phyloP scores from a whole-genome alignment of 768 basidiomycete genomes.

The Pulveroboletus sp. region DNA sequence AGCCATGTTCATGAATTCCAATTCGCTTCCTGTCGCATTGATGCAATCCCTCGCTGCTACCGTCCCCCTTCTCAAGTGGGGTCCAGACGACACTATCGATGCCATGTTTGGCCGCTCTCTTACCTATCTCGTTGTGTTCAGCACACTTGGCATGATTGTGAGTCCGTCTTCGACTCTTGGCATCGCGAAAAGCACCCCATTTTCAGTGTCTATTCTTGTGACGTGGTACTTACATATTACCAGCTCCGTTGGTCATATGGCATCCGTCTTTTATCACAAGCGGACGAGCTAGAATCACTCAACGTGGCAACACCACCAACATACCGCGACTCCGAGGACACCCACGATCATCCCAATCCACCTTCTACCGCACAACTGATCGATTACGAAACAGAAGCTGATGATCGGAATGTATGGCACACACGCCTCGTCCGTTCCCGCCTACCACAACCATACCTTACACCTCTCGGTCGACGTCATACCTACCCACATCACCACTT shows the following conservation, averaged over 20 bases:
- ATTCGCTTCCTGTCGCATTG: conserved; percentile 91
- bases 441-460: not conserved
- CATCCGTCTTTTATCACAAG: conserved; percentile 73
- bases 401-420: not conserved
- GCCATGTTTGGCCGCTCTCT: conserved; percentile 91
- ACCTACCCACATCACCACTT: not conserved
- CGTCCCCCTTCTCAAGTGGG: conserved; percentile 83
- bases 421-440: conserved; percentile 1
- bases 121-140: conserved; percentile 88
- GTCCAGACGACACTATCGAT: conserved; percentile 71
- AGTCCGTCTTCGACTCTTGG: conserved; percentile 28
- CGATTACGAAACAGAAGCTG: conserved; percentile 6
- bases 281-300: conserved; percentile 8
- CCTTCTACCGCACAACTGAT: conserved; percentile 4
- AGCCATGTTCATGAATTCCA: conserved; percentile 92
- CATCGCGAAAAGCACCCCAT: not conserved
- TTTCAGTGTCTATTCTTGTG: not conserved
- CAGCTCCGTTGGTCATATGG: conserved; percentile 94
- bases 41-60: conserved; percentile 88
- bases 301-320: not conserved
- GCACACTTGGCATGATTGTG: conserved; percentile 94
- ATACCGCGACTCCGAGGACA: conserved; percentile 11
- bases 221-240: not conserved
- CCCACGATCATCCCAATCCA: not conserved
- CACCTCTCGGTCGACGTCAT: not conserved